Conservation (phyloP, 108 stramenopile genomes). For the Cyclotella cryptica region DNA sequence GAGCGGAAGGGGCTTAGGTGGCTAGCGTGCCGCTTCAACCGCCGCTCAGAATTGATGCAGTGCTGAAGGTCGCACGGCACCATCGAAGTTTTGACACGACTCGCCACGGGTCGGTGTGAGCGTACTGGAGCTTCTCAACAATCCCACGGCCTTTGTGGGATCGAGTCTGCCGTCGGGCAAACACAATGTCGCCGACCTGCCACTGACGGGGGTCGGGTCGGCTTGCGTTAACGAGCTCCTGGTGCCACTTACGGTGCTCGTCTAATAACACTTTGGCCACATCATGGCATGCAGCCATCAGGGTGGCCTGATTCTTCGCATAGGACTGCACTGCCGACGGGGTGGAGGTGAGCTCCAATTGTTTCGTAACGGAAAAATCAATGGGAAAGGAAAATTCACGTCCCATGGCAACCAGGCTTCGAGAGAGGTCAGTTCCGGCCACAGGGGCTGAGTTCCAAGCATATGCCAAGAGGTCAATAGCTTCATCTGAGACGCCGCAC, state of each 20-base stretch:
- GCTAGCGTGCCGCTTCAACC: too few species aligned
- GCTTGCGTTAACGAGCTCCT: too few species aligned
- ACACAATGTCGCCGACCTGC: too few species aligned
- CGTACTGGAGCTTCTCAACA: not conserved
- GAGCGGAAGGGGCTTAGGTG: too few species aligned
- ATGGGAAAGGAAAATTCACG: constrained; percentile 33
- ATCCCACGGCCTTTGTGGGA: not conserved
- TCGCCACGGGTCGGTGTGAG: not conserved
- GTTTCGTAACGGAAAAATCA: too few species aligned
- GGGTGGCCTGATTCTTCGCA: constrained; percentile 4
- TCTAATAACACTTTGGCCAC: not conserved
- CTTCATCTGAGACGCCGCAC: not conserved
- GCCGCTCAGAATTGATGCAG: not conserved
- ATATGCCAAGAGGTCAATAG: constrained; percentile 2
- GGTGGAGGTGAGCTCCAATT: too few species aligned
- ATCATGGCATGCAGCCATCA: not conserved
- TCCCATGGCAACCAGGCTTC: too few species aligned
- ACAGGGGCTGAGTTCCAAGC: constrained; percentile 39
- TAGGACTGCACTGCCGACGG: not conserved
- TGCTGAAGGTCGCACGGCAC: not conserved
- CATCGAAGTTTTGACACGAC: not conserved
- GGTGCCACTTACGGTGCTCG: not conserved
- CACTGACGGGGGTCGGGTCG: too few species aligned
- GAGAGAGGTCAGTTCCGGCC: too few species aligned
- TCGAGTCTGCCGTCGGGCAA: too few species aligned